phyloP scores from a whole-genome alignment of 495 filamentous ascomycete genomes.

The Darksidea phi region DNA sequence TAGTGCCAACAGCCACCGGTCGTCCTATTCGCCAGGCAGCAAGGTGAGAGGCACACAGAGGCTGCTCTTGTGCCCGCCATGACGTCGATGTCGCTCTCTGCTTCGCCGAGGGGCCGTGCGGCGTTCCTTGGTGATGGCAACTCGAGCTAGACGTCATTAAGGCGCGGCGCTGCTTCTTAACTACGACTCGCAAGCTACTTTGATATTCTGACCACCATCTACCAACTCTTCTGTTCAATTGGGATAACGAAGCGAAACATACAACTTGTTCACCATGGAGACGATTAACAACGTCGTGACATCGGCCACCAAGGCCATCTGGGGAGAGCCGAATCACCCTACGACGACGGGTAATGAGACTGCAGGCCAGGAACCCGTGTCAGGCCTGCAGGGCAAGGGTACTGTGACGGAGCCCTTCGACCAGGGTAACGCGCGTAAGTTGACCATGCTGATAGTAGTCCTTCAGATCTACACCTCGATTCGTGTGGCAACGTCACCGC shows the following conservation, averaged over 20 bases:
- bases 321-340: slow-evolving; percentile 44
- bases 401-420: slow-evolving; percentile 59
- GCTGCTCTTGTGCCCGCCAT: too few relatives aligned
- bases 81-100: too few relatives aligned
- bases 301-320: slow-evolving; percentile 52
- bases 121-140: too few relatives aligned
- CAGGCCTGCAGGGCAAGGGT: slow-evolving; percentile 51
- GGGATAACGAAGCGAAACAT: not conserved
- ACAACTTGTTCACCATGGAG: slow-evolving; percentile 47
- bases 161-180: too few relatives aligned
- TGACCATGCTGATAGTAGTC: too few relatives aligned
- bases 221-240: not conserved
- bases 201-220: not conserved
- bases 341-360: slow-evolving; percentile 26
- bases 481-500: slow-evolving; percentile 1
- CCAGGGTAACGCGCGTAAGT: slow-evolving; percentile 48
- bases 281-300: slow-evolving; percentile 52
- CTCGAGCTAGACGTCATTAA: too few relatives aligned
- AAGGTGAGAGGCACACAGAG: too few relatives aligned
- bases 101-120: too few relatives aligned
- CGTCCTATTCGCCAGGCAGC: too few relatives aligned
- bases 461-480: too few relatives aligned
- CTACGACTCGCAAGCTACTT: not conserved
- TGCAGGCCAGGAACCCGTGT: slow-evolving; percentile 52
- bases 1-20: too few relatives aligned